These are phyloP conservation scores for Fusarium nurragi DNA, from an alignment of 2,329 filamentous ascomycete genomes.

Conservation along the genomic window DNA sequence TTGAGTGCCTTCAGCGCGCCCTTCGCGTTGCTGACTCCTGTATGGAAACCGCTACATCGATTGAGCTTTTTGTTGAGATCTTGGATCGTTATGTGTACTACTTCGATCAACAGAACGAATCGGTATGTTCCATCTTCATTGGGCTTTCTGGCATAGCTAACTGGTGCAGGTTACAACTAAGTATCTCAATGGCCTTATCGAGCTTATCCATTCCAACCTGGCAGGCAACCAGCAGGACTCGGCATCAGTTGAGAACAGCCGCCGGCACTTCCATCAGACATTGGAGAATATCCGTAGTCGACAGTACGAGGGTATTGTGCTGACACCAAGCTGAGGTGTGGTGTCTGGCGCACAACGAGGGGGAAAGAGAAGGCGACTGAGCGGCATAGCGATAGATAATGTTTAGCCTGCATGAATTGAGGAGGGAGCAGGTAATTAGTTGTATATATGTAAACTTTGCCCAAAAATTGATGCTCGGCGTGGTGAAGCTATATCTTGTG, in stretches of 20 bases:
- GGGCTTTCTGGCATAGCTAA: conserved; percentile 22
- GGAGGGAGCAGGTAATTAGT: conserved; percentile 38
- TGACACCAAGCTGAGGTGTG: conserved; percentile 61
- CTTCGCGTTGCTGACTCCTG: conserved; percentile 96
- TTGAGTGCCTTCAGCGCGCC: conserved; percentile 95
- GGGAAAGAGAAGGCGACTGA: conserved; percentile 21
- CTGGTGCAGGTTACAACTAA: conserved; percentile 80
- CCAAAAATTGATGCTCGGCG: conserved; percentile 29
- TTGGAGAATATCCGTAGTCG: conserved; percentile 91
- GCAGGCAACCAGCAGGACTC: conserved; percentile 85
- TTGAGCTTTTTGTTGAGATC: conserved; percentile 98
- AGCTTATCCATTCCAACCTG: conserved; percentile 96
- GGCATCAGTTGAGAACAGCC: conserved; percentile 84
- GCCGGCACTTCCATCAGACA: conserved; percentile 93
- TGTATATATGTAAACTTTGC: conserved; percentile 46
- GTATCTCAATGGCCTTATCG: conserved; percentile 96
- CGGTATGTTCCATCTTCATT: conserved; percentile 61
- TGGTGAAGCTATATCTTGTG: conserved; percentile 1
- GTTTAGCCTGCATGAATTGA: conserved; percentile 27
- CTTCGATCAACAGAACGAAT: conserved; percentile 99
- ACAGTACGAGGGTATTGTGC: conserved; percentile 91
- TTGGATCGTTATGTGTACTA: conserved; percentile 99
- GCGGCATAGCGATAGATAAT: conserved; percentile 44
- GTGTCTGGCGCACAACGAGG: background rate
- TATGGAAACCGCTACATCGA: conserved; percentile 97